Percentiles rank a stretch among this genome's conserved stretches.
phyloP scores from a whole-genome alignment of 768 basidiomycete species.

The Trametes maxima region DNA sequence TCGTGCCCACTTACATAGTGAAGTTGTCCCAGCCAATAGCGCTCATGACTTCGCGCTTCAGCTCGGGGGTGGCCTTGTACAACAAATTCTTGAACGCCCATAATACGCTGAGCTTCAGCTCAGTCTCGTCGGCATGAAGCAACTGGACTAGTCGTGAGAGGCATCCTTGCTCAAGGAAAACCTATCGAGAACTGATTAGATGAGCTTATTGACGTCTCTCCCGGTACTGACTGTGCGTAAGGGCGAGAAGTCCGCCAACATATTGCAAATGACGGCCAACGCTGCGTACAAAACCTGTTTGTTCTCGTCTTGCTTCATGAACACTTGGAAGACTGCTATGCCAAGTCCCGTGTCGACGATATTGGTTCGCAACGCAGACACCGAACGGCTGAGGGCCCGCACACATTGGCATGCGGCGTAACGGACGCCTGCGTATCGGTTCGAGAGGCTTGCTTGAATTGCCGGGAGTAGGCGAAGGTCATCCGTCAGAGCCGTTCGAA shows the following conservation, averaged over 20 bases:
- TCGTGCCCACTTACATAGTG: constrained; percentile 45
- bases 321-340: constrained; percentile 63
- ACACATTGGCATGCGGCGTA: constrained; percentile 88
- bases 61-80: constrained; percentile 57
- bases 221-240: constrained; percentile 58
- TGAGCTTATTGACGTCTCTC: no score
- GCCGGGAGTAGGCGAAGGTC: constrained; percentile 55
- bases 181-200: constrained; percentile 38
- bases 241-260: constrained; percentile 86
- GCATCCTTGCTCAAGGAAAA: constrained; percentile 67
- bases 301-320: constrained; percentile 61
- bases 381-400: constrained; percentile 75
- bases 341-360: constrained; percentile 84
- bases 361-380: constrained; percentile 80
- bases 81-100: constrained; percentile 90
- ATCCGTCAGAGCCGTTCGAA: constrained; percentile 69
- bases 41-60: constrained; percentile 69
- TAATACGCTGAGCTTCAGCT: constrained; percentile 67
- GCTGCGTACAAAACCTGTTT: constrained; percentile 71
- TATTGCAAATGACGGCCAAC: constrained; percentile 77
- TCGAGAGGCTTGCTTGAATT: constrained; percentile 56
- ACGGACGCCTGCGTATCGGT: constrained; percentile 72
- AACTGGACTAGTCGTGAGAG: constrained; percentile 66
- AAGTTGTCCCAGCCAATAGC: constrained; percentile 68
- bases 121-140: constrained; percentile 52